Conservation (phyloP, 352 stramenopile species). For the Globisporangium paddicum region DNA sequence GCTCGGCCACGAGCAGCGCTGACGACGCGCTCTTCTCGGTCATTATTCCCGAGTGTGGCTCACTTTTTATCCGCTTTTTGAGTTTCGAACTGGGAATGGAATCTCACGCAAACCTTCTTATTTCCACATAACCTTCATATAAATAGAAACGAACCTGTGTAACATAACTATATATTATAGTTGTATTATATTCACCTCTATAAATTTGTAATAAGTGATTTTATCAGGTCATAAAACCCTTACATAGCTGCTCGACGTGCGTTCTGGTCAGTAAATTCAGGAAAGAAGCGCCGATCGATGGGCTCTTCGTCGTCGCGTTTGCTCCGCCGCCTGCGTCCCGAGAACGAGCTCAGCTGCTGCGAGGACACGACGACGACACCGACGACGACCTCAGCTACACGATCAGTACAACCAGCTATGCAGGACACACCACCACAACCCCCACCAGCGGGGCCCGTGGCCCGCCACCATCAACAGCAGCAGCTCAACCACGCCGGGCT, state of each 20-base stretch:
- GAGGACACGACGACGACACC: neutral
- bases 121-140: neutral
- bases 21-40: neutral
- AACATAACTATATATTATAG: no score
- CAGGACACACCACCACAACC: neutral
- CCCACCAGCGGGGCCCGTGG: neutral
- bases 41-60: neutral
- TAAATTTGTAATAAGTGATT: no score
- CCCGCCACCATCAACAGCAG: neutral
- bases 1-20: conserved; percentile 28
- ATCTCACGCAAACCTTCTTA: neutral
- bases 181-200: no score
- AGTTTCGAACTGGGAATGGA: neutral
- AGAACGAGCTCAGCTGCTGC: neutral
- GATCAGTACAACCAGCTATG: neutral
- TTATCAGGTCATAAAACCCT: neutral
- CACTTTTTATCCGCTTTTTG: neutral
- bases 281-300: neutral
- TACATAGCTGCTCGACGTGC: neutral
- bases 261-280: neutral
- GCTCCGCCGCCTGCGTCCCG: neutral
- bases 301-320: conserved; percentile 4
- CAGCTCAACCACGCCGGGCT: conserved; percentile 6
- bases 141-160: no score
- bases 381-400: neutral